Conservation (phyloP, 192 early-diverging fungal species). For the Gonapodya prolifera region DNA sequence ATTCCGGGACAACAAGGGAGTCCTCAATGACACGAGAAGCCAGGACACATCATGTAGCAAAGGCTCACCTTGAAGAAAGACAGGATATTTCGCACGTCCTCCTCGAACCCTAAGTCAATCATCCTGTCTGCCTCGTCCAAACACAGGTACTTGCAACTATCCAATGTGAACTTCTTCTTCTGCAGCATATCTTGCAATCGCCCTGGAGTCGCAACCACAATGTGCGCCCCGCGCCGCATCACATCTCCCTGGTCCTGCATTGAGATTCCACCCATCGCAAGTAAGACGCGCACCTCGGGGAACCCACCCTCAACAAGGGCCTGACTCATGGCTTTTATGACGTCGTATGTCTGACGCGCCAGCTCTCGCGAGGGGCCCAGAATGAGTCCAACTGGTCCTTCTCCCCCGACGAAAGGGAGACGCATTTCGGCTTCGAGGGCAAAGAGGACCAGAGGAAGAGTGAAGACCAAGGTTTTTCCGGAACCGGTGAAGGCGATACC, state of each 20-base stretch:
- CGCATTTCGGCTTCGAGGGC: conserved; percentile 87
- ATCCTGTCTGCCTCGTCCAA: conserved; percentile 98
- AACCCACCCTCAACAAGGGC: conserved; percentile 45
- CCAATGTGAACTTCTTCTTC: conserved; percentile 76
- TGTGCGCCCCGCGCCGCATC: conserved; percentile 69
- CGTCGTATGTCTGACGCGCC: conserved; percentile 86
- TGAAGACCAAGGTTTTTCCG: conserved; percentile 91
- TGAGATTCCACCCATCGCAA: conserved; percentile 90
- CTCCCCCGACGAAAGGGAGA: conserved; percentile 65
- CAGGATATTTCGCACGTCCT: conserved; percentile 89
- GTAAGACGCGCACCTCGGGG: conserved; percentile 59
- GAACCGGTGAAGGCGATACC: conserved; percentile 97
- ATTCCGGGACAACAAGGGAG: conserved; percentile 1
- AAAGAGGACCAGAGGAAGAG: conserved; percentile 80
- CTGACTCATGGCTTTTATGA: conserved; percentile 51
- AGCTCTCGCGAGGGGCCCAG: conserved; percentile 94
- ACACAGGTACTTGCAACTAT: conserved; percentile 77
- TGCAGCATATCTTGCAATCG: conserved; percentile 83
- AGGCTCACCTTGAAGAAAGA: conserved; percentile 69
- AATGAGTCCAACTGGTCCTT: conserved; percentile 90
- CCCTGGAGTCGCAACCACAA: conserved; percentile 93
- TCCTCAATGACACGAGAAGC: not conserved
- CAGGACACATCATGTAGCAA: not conserved
- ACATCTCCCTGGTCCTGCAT: conserved; percentile 75
- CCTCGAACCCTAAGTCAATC: conserved; percentile 98